Evolutionary conservation across 2,329 filamentous ascomycete genomes (phyloP).

Genomic region (Aphanocladium album): DNA sequence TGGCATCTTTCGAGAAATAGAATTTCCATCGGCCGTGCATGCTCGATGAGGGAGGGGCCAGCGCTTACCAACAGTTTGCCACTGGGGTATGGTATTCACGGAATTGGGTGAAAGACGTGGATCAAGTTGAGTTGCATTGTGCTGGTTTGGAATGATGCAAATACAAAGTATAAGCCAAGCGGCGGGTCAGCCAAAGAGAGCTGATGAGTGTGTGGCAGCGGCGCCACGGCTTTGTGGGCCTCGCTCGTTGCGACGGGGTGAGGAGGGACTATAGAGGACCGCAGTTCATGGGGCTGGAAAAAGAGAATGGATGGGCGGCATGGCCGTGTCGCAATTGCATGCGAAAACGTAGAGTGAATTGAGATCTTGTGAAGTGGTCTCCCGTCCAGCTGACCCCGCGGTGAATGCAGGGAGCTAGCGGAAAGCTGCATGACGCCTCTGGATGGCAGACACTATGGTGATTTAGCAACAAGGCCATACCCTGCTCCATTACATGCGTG

Average conservation of each 20-base stretch:
- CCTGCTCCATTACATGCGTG: not conserved
- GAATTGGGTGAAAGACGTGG: not conserved
- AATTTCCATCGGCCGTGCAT: not conserved
- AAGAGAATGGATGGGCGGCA: not conserved
- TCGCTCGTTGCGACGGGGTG: not conserved
- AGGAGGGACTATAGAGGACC: not conserved
- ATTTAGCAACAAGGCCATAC: not conserved
- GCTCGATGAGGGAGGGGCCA: not conserved
- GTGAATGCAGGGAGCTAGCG: not conserved
- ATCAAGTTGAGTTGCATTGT: not conserved
- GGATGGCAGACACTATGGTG: not conserved
- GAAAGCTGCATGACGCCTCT: not conserved
- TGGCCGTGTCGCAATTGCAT: not conserved
- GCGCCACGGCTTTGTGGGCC: not conserved
- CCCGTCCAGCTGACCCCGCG: not conserved
- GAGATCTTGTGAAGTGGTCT: not conserved
- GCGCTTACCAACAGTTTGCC: not conserved
- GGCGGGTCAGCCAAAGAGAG: not conserved
- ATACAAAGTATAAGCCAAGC: not conserved
- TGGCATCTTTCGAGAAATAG: not conserved
- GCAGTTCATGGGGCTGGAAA: not conserved
- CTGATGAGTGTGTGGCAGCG: not conserved
- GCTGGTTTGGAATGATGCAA: conserved; percentile 1
- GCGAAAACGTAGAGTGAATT: not conserved
- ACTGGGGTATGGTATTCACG: not conserved